Evolutionary conservation across 192 early-diverging fungal species (phyloP), one percentile per base, ranked within the genome.

Genomic region (Backusella tuberculispora): DNA sequence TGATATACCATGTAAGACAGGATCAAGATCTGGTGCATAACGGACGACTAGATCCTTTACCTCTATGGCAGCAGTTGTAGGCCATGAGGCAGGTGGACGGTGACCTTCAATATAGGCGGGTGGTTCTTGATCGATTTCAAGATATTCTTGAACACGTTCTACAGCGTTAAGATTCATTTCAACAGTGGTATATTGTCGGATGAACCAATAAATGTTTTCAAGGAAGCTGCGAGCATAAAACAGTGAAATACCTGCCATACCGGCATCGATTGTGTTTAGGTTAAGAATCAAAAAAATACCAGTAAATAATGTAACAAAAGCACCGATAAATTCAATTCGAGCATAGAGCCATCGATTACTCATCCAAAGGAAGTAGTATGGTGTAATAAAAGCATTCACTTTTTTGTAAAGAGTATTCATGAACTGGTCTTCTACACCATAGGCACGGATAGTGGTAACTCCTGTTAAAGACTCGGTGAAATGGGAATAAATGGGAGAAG

Each of bases 91-190:
- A 41, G 88, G 89, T 42, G 82, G 81, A 24, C 84, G 78, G 3
- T 78, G 77, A 14, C 83, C 79, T 5, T 85, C 80, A 68, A 89
- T 84, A n/a, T 91, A 76, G 53, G 84, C 84, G 14, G 90, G 81
- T 0, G 89, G 85, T 64, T 98, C 97, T 77, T 96, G 92, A 46
- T 93, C 91, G 41, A 97, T 84, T 15, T 83, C 81, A 69, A 92
- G 66, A 72, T 96, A 98, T 84, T 97, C 95, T 44, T 87, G 73
- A 9, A 96, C 78, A 15, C 96, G 90, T 81, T 98, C 96, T 37
- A 96, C 92, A 10, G 90, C 84, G 73, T 93, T 95, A 85, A 95
- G 86, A 77, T 82, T 86, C 87, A 96, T 92, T 76, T 98, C 96
- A 79, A 94, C 90, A 60, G 88, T 83, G 34, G 88, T 86, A 80